Evolutionary conservation across 768 basidiomycete genomes (phyloP).

Genomic region (Tylopilus sp.): DNA sequence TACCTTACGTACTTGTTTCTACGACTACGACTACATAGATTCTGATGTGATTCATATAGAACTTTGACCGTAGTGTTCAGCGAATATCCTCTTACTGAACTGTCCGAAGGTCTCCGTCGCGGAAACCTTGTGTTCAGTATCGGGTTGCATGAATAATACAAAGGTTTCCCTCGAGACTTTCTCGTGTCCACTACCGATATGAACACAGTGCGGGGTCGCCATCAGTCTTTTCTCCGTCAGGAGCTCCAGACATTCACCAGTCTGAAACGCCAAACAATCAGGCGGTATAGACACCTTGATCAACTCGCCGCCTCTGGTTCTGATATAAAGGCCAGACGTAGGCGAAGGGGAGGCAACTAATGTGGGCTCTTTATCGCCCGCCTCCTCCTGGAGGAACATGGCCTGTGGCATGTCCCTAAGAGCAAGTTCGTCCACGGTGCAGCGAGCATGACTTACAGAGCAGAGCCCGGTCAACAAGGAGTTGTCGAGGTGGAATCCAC

Average conservation of each 20-base stretch:
- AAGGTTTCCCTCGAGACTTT: slow-evolving; percentile 82
- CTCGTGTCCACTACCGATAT: slow-evolving; percentile 55
- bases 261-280: slow-evolving; percentile 91
- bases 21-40: neutral
- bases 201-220: slow-evolving; percentile 95
- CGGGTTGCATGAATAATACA: slow-evolving; percentile 86
- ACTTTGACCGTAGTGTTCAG: slow-evolving; percentile 40
- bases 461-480: slow-evolving; percentile 90
- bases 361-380: slow-evolving; percentile 37
- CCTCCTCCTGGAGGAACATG: slow-evolving; percentile 69
- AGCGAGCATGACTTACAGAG: slow-evolving; percentile 48
- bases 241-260: slow-evolving; percentile 91
- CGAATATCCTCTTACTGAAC: slow-evolving; percentile 82
- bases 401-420: slow-evolving; percentile 53
- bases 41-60: slow-evolving; percentile 18
- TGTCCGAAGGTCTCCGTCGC: slow-evolving; percentile 77
- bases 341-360: slow-evolving; percentile 67
- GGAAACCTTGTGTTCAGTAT: slow-evolving; percentile 73
- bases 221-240: slow-evolving; percentile 77
- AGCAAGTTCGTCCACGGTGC: neutral
- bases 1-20: slow-evolving; percentile 5
- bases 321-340: slow-evolving; percentile 86
- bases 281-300: slow-evolving; percentile 84
- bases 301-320: slow-evolving; percentile 72
- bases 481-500: slow-evolving; percentile 95